phyloP scores from a whole-genome alignment of 371 early-diverging fungal genomes.

The Mucor plumbeus region DNA sequence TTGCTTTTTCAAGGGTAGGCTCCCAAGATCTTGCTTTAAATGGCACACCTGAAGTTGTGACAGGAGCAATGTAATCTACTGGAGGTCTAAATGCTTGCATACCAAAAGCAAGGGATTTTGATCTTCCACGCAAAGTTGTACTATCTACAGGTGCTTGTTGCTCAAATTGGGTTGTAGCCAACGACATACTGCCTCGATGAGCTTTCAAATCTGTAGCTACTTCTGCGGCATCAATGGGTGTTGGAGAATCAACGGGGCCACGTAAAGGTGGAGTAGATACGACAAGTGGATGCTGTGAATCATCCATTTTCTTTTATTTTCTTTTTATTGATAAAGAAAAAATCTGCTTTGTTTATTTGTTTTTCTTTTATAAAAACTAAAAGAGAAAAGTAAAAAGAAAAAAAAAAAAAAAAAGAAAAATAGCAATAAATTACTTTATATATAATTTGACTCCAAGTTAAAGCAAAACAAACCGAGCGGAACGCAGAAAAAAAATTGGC shows the following conservation, averaged over 20 bases:
- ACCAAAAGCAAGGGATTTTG: slow-evolving; percentile 49
- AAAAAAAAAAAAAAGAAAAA: background rate
- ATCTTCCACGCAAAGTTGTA: slow-evolving; percentile 41
- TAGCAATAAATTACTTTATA: background rate
- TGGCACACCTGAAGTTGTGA: slow-evolving; percentile 32
- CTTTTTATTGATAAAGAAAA: background rate
- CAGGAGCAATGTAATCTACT: slow-evolving; percentile 28
- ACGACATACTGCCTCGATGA: slow-evolving; percentile 29
- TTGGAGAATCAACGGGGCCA: slow-evolving; percentile 28
- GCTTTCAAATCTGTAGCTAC: slow-evolving; percentile 28
- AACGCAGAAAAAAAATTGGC: background rate
- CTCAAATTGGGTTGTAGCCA: slow-evolving; percentile 28
- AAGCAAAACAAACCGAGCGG: slow-evolving; percentile 5
- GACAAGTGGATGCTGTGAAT: slow-evolving; percentile 34
- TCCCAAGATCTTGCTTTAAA: slow-evolving; percentile 72
- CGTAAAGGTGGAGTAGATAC: slow-evolving; percentile 27
- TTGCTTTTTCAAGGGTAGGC: slow-evolving; percentile 73
- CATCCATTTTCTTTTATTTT: slow-evolving; percentile 28
- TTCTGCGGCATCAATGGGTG: slow-evolving; percentile 23
- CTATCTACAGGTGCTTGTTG: slow-evolving; percentile 22
- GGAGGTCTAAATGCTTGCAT: slow-evolving; percentile 43
- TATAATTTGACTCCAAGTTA: background rate
- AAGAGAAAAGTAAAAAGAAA: slow-evolving; percentile 8
- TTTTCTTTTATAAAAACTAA: background rate
- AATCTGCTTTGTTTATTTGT: slow-evolving; percentile 3